Base-by-base conservation (phyloP, 768 basidiomycete species). In the Dacryopinax primogenitus region DNA sequence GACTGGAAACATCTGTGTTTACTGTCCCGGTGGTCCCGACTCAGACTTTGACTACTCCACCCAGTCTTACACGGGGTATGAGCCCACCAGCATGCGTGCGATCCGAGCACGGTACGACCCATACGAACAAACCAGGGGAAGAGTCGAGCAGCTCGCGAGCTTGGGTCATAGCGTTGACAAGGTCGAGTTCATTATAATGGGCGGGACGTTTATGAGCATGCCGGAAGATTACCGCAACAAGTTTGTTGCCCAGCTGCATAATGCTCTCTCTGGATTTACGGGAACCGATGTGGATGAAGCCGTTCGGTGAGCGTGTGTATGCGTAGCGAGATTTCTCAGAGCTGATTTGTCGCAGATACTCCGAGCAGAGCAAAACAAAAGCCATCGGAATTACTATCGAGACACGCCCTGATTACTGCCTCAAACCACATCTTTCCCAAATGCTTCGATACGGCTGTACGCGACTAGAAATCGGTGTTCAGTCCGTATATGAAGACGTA, bases 1-100 rank as follows among this genome's bases (percentile, higher is more conserved):
- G 92, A 99, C 96, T 0, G 96, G 96, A 32, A 99, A 99, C 71
- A 98, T 99, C 65, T 99, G 96, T 77, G 96, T 99, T 87, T 95
- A 98, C 74, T 99, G 96, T 73, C 96, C 96, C 3, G 96, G 96
- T 65, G 96, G 96, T 18, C 96, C 96, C 2, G 96, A 99, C 75
- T 98, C 96, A 0, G 96, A 99, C 76, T 99, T 99, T 69, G 96
- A 99, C 74, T 99, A 99, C 72, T 97, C 94, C 69, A 99, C 96
- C 6, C 96, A 95, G 75, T 91, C 90, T 72, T 92, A 92, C 71
- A 94, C 91, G 26, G 92, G 92, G 1, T 93, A 92, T 71, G 89
- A 98, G 75, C 96, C 96, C 1, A 99, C 96, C 23, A 95, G 92
- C 65, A 99, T 99, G 96, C 86, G 96, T 66, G 96, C 96, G 0